phyloP scores from a whole-genome alignment of 805 yeast genomes.

The Kazachstania taianensis region DNA sequence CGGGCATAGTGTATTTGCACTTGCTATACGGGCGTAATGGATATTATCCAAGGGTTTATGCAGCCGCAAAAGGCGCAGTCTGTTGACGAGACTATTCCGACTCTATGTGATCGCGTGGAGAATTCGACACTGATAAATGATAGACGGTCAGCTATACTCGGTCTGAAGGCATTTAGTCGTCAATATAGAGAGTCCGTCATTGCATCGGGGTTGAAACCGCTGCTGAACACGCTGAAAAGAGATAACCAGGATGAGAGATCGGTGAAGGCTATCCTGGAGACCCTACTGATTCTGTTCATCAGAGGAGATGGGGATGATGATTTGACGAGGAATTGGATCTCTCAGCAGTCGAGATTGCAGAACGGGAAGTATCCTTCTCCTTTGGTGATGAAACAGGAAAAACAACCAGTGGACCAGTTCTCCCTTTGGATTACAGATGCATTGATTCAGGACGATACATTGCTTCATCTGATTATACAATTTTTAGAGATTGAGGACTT shows the following conservation, averaged over 20 bases:
- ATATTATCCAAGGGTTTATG: constrained; percentile 33
- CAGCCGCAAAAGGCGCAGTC: constrained; percentile 43
- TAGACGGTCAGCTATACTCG: constrained; percentile 82
- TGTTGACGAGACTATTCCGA: constrained; percentile 78
- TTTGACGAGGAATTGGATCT: constrained; percentile 58
- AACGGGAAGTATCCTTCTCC: constrained; percentile 79
- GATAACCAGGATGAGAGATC: constrained; percentile 64
- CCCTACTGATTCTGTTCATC: constrained; percentile 70
- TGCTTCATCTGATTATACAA: constrained; percentile 35
- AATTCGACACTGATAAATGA: constrained; percentile 78
- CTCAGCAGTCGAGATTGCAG: constrained; percentile 61
- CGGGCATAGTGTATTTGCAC: too few relatives aligned
- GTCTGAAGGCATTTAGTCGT: constrained; percentile 78
- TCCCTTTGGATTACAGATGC: constrained; percentile 95
- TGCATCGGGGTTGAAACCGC: constrained; percentile 70
- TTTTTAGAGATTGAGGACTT: constrained; percentile 54
- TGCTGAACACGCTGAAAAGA: constrained; percentile 52
- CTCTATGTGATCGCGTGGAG: constrained; percentile 75
- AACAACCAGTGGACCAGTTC: constrained; percentile 59
- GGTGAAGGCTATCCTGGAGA: constrained; percentile 74
- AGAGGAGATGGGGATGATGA: constrained; percentile 57
- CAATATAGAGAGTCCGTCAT: constrained; percentile 85
- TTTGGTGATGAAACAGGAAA: constrained; percentile 42
- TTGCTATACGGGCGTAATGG: constrained; percentile 31
- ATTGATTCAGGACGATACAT: constrained; percentile 48